Evolutionary conservation across 169 alveolate species (phyloP).

Genomic region (Plasmodium gonderi): DNA sequence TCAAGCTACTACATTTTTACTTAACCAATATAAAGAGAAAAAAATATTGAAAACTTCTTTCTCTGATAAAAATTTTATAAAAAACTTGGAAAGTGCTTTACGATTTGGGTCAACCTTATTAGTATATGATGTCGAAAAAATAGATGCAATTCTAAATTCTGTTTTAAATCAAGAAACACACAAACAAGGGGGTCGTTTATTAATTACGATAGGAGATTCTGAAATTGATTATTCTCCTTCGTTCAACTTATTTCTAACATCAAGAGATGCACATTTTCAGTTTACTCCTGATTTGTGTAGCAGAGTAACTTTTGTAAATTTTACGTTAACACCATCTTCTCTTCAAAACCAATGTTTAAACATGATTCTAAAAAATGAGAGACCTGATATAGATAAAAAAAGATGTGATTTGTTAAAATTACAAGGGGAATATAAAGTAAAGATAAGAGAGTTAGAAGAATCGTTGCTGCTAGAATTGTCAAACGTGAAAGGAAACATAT

Average conservation of each 20-base stretch:
- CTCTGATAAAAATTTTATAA: constrained; percentile 92
- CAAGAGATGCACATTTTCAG: constrained; percentile 95
- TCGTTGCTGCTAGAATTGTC: constrained; percentile 94
- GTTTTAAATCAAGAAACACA: constrained; percentile 96
- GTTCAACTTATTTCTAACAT: constrained; percentile 95
- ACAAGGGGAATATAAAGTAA: constrained; percentile 92
- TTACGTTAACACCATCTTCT: constrained; percentile 96
- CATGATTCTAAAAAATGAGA: constrained; percentile 93
- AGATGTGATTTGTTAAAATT: constrained; percentile 93
- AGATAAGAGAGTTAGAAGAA: constrained; percentile 96
- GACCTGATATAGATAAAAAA: constrained; percentile 97
- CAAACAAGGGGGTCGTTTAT: constrained; percentile 95
- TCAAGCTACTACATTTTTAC: constrained; percentile 82
- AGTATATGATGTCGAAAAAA: constrained; percentile 96
- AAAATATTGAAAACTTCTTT: constrained; percentile 89
- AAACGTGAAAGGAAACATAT: constrained; percentile 95
- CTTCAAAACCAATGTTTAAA: constrained; percentile 94
- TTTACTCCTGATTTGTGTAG: constrained; percentile 98
- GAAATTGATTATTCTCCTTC: constrained; percentile 97
- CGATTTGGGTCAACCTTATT: constrained; percentile 96
- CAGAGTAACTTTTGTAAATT: constrained; percentile 97
- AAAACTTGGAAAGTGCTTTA: constrained; percentile 93
- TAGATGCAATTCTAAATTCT: constrained; percentile 83
- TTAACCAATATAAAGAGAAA: constrained; percentile 88
- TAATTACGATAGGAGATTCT: constrained; percentile 96